A percentile compares a stretch with the other conserved stretches of the same genome.
Conservation (phyloP, 768 basidiomycete genomes). For the Rickenella mellea region DNA sequence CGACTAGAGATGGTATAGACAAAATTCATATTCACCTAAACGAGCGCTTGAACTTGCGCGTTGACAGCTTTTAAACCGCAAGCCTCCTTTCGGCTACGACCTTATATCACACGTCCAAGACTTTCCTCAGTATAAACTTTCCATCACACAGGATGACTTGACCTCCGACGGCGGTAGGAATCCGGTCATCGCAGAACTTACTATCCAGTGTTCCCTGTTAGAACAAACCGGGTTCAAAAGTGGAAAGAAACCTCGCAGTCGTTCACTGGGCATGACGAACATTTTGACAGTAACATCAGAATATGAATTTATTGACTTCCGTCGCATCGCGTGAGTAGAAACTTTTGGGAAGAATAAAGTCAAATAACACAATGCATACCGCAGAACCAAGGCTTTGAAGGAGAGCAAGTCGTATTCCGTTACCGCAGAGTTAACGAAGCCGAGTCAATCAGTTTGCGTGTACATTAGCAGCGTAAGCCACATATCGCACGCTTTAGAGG, state of each 20-base stretch:
- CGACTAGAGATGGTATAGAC: conserved; percentile 52
- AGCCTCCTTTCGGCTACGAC: conserved; percentile 65
- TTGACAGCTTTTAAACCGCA: conserved; percentile 60
- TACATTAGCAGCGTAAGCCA: conserved; percentile 50
- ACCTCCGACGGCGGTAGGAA: conserved; percentile 32
- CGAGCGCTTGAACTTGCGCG: conserved; percentile 1
- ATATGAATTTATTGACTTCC: conserved; percentile 65
- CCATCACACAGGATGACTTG: conserved; percentile 37
- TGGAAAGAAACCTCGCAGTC: conserved; percentile 34
- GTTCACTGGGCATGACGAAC: conserved; percentile 51
- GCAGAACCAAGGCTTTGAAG: conserved; percentile 60
- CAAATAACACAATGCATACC: not conserved
- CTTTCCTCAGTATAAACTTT: conserved; percentile 55
- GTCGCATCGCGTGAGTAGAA: conserved; percentile 58
- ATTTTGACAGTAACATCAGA: conserved; percentile 75
- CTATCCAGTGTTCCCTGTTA: conserved; percentile 46
- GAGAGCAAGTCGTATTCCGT: conserved; percentile 53
- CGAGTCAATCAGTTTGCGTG: conserved; percentile 61
- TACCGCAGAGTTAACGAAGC: conserved; percentile 52
- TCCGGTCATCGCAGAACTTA: conserved; percentile 49
- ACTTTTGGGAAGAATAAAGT: not conserved
- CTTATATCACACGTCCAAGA: conserved; percentile 50
- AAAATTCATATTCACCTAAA: not conserved
- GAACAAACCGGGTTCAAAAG: conserved; percentile 23
- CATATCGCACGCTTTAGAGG: not conserved